Evolutionary conservation across 805 yeast species (phyloP).

Genomic region (Nakazawaea sp.): DNA sequence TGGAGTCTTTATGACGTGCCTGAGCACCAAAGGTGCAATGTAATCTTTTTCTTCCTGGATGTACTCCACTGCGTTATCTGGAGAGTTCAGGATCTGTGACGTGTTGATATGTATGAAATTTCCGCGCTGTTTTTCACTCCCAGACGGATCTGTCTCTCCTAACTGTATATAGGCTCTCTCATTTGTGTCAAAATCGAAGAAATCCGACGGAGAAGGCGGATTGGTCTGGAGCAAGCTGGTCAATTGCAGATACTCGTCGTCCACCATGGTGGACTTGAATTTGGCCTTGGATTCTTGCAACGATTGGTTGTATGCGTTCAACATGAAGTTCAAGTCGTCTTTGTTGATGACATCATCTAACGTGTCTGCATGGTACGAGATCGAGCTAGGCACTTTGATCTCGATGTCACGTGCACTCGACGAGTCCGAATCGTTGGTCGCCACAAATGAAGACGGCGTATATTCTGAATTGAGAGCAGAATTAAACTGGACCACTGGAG

Average conservation of each 20-base stretch:
- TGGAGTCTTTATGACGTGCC: slow-evolving; percentile 47
- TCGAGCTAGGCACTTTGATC: slow-evolving; percentile 4
- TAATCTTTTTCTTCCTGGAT: slow-evolving; percentile 34
- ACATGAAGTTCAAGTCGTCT: slow-evolving; percentile 9
- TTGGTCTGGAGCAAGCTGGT: slow-evolving; percentile 30
- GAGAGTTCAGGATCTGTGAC: not conserved
- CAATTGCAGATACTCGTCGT: slow-evolving; percentile 33
- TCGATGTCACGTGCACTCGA: slow-evolving; percentile 4
- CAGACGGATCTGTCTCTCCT: slow-evolving; percentile 5
- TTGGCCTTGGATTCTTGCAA: slow-evolving; percentile 13
- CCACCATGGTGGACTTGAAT: slow-evolving; percentile 28
- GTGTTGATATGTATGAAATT: slow-evolving; percentile 7
- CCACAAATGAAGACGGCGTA: not conserved
- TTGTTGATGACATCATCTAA: slow-evolving; percentile 5
- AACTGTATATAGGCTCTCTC: slow-evolving; percentile 15
- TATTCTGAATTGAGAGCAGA: too few species aligned
- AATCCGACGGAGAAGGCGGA: slow-evolving; percentile 26
- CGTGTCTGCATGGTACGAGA: slow-evolving; percentile 5
- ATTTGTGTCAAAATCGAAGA: slow-evolving; percentile 20
- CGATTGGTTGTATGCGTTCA: slow-evolving; percentile 7
- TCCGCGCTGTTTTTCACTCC: not conserved
- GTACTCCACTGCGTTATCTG: slow-evolving; percentile 28
- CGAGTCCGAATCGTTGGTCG: slow-evolving; percentile 2
- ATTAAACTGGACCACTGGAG: too few species aligned
- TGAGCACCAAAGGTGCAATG: slow-evolving; percentile 49